Base-by-base conservation (phyloP, 192 early-diverging fungal species). In the Nowakowskiella sp. region DNA sequence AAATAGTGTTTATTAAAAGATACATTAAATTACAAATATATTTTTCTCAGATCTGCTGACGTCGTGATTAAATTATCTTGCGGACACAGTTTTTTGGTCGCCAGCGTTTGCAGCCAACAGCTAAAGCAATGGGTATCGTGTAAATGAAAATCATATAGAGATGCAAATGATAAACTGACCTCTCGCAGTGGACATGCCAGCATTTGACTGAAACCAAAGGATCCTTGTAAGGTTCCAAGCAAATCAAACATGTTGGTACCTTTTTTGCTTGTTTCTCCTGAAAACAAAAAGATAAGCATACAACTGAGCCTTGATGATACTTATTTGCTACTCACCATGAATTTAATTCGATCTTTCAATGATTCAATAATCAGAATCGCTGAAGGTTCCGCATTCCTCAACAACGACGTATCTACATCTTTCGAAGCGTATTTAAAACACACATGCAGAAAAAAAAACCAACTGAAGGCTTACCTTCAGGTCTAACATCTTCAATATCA, bases 101-200 rank as follows among this genome's bases (percentile, higher is more conserved):
- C 90, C 9, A 94, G 59, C 0, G 85, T 85, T 34, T 77, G 74
- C 55, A 92, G 71, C 91, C 91, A 94, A 61, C 91, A 94, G 32
- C 68, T 70, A 28, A 8, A 13, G n/a, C 25, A 0, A 21, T 19
- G 25, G 24, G 29, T 43, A n/a, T 39, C 6, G 23, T 60, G n/a
- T 49, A 29, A 23, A 46, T 34, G n/a, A 60, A 16, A 7, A 1
- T 13, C 4, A 0, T 23, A 3, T 4, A 26, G 36, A 46, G n/a
- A 32, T 8, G 24, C 9, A 47, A 16, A 31, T 25, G 13, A 13
- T 19, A 42, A n/a, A 55, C 65, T 31, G 60, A 68, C 31, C 74
- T 60, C 57, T 91, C 85, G 57, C 91, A 94, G 47, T 88, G 85
- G 6, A 92, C 91, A 71, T 94, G 91, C 90, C 90, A 91, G 67